Evolutionary conservation across 192 early-diverging fungal species (phyloP).

Genomic region (Entomortierella parvispora): DNA sequence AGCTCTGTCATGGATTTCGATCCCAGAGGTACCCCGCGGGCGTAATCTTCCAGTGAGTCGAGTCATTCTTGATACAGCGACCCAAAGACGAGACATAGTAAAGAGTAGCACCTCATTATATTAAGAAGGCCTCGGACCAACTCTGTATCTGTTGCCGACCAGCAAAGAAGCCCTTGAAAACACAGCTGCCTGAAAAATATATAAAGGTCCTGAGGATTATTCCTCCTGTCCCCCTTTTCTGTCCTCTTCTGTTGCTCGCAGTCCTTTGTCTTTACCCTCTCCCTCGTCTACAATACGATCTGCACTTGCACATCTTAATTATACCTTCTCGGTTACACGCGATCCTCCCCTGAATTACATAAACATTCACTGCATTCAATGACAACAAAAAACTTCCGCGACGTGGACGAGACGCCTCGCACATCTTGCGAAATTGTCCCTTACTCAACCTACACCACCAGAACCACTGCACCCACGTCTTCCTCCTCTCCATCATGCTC

Average conservation of each 20-base stretch:
- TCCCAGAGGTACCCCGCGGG: too few species aligned
- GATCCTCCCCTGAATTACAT: neutral
- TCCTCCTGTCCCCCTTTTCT: neutral
- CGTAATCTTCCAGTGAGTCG: too few species aligned
- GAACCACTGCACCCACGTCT: neutral
- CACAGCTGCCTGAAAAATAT: neutral
- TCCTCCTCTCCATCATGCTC: slow-evolving; percentile 3
- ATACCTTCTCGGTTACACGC: neutral
- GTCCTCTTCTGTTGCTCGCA: neutral
- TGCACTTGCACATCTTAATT: neutral
- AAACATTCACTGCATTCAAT: neutral
- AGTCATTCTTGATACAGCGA: too few species aligned
- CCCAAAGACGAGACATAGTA: too few species aligned
- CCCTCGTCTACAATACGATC: neutral
- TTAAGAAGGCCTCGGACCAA: neutral
- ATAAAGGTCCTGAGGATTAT: slow-evolving; percentile 5
- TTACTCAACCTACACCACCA: slow-evolving; percentile 13
- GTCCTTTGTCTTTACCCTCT: neutral
- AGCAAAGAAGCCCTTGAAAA: neutral
- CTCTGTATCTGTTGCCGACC: neutral
- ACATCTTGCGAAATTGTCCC: slow-evolving; percentile 40
- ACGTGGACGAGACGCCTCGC: slow-evolving; percentile 41
- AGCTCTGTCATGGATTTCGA: too few species aligned
- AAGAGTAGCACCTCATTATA: too few species aligned
- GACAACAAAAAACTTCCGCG: slow-evolving; percentile 6